These are phyloP conservation scores for Umbelopsis ramanniana DNA, from an alignment of 192 early-diverging fungal genomes.

Conservation along the genomic window DNA sequence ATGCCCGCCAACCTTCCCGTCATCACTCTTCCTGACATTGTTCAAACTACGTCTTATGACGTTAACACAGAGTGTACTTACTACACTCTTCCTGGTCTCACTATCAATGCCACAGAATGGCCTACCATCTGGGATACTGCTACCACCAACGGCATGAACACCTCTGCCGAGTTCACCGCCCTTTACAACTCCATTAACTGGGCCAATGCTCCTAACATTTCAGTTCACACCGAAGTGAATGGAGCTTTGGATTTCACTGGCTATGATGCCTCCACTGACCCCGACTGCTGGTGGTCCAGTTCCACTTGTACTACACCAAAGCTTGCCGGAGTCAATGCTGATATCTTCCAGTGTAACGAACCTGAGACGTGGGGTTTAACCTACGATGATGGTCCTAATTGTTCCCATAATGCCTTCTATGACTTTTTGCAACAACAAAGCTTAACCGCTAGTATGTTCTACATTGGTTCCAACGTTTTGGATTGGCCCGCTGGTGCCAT, in stretches of 20 bases:
- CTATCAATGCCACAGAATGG: conserved; percentile 24
- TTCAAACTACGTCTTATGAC: conserved; percentile 34
- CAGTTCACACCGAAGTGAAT: conserved; percentile 30
- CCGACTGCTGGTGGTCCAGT: conserved; percentile 51
- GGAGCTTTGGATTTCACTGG: conserved; percentile 27
- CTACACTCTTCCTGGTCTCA: conserved; percentile 25
- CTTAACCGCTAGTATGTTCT: conserved; percentile 40
- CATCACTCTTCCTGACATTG: conserved; percentile 38
- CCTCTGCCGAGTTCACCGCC: conserved; percentile 42
- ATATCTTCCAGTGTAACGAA: conserved; percentile 38
- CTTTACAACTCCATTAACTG: conserved; percentile 50
- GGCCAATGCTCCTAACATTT: conserved; percentile 44
- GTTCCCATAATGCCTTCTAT: conserved; percentile 47
- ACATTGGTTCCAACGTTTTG: conserved; percentile 42
- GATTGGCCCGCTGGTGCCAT: conserved; percentile 42
- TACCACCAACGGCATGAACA: conserved; percentile 38
- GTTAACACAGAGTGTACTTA: conserved; percentile 26
- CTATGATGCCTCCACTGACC: conserved; percentile 15
- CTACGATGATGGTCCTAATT: conserved; percentile 67
- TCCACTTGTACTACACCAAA: conserved; percentile 34
- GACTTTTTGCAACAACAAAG: conserved; percentile 45
- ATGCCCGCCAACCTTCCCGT: conserved; percentile 18
- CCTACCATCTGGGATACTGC: conserved; percentile 34
- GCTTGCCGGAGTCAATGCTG: conserved; percentile 25
- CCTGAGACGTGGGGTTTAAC: conserved; percentile 59